A percentile compares a stretch with the other conserved stretches of the same genome.
phyloP scores from a whole-genome alignment of 2,329 filamentous ascomycete species.

The Botrytis medusae region DNA sequence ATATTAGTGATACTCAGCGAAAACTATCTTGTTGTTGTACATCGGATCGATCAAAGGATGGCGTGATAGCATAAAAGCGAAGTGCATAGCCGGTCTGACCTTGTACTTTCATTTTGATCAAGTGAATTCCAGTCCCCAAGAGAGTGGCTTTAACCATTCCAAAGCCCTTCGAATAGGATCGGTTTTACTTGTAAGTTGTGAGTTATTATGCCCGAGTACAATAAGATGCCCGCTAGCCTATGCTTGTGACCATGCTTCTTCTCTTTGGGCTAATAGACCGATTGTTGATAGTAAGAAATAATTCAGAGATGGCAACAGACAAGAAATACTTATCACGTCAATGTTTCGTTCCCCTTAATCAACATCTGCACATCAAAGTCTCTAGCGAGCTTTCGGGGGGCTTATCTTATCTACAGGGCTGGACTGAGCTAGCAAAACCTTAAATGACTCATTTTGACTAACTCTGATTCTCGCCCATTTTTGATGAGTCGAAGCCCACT shows the following conservation, averaged over 20 bases:
- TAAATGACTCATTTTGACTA: conserved; percentile 10
- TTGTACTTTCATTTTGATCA: not conserved
- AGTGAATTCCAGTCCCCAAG: too few relatives aligned
- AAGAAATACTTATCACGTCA: not conserved
- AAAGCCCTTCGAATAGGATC: too few relatives aligned
- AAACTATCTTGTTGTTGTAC: not conserved
- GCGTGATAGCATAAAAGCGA: not conserved
- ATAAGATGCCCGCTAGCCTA: not conserved
- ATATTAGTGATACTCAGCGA: conserved; percentile 2
- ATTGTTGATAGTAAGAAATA: not conserved
- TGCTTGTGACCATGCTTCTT: not conserved
- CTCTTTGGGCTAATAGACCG: too few relatives aligned
- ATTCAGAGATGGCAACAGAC: not conserved
- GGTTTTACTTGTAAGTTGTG: not conserved
- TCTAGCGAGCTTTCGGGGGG: not conserved
- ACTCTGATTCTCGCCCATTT: too few relatives aligned
- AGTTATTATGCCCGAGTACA: not conserved
- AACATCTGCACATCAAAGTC: not conserved
- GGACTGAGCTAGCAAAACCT: not conserved
- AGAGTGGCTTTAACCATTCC: not conserved
- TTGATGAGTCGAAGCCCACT: not conserved
- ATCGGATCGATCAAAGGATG: not conserved
- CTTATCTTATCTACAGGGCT: not conserved
- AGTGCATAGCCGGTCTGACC: not conserved
- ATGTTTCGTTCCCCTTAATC: not conserved